Base-by-base conservation (phyloP, 2,329 filamentous ascomycete genomes). In the Ophiocordyceps robertsii region DNA sequence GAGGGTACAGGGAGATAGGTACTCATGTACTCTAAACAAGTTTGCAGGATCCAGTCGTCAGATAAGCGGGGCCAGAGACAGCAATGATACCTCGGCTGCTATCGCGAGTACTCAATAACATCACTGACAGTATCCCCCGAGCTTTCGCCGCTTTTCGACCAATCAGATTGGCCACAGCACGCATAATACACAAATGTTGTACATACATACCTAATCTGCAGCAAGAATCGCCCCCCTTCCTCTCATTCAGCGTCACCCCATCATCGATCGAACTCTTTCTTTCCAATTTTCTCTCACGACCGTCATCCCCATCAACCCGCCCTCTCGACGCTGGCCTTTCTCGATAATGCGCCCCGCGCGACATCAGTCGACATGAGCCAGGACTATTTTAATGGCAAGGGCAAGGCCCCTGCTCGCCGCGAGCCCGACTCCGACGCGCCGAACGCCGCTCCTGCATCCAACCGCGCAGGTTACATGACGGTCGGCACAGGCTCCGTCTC, bases 401-500 rank as follows among this genome's bases (percentile, higher is more conserved):
- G 71, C 51, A 74, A 75, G 60, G 54, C 59, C 53, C 62, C 61
- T 44, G 55, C 58, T 40, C 54, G 52, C 43, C 54, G 55, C 46
- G 58, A 59, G 40, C 45, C 52, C 40, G 54, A 59, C 36, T 43
- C 49, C 46, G 53, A 59, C 49, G 43, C 50, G 45, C 50, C 56
- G 42, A 47, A 55, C 35, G 44, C 49, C 50, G 43, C 52, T 49
- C 44, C 54, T 45, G 44, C 58, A 16, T 47, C 57, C 43, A 51
- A 56, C 44, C 56, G 55, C 47, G 82, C 82, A 40, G 72, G 78
- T 45, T 95, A 89, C 63, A 85, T 94, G 81, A 93, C 86, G 6
- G 85, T 95, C 40, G 90, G 90, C 44, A 79, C 73, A 50, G 89
- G 89, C 42, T 80, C 81, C 43, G 80, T 83, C 19, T 89, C 89